Conservation (phyloP, 495 filamentous ascomycete genomes). For the Annulohypoxylon stygium region DNA sequence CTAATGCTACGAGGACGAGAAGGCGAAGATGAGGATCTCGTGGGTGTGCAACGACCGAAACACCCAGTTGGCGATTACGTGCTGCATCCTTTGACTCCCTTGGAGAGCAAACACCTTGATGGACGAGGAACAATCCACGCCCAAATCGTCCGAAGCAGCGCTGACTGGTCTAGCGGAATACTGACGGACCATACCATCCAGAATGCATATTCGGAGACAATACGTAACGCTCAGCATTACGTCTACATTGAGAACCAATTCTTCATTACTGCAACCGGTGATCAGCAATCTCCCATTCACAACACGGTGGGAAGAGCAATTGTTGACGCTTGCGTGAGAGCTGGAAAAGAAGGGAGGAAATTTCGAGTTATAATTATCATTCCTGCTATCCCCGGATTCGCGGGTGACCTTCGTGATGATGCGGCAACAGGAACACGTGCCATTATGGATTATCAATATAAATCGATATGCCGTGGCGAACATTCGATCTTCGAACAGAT, state of each 20-base stretch:
- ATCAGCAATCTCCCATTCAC: conserved; percentile 84
- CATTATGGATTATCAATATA: conserved; percentile 99
- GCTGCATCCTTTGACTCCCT: conserved; percentile 78
- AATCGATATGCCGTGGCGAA: conserved; percentile 90
- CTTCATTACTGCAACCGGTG: conserved; percentile 95
- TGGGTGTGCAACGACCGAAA: conserved; percentile 87
- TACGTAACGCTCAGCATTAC: conserved; percentile 86
- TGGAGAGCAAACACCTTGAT: conserved; percentile 64
- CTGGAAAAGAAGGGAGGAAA: conserved; percentile 85
- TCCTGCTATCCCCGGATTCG: conserved; percentile 92
- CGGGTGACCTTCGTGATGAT: conserved; percentile 85
- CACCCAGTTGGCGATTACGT: conserved; percentile 89
- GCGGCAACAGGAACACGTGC: conserved; percentile 88
- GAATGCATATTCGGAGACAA: conserved; percentile 89
- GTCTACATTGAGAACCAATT: conserved; percentile 99
- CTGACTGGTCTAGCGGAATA: conserved; percentile 97
- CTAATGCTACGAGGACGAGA: conserved; percentile 82
- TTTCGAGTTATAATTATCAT: conserved; percentile 93
- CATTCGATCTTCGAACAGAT: conserved; percentile 89
- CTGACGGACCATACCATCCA: conserved; percentile 90
- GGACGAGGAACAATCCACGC: conserved; percentile 78
- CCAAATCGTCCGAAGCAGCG: conserved; percentile 87
- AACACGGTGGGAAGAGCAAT: conserved; percentile 90
- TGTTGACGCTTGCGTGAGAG: conserved; percentile 86
- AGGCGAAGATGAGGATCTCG: conserved; percentile 81